Conservation (phyloP, 1,139 yeast genomes). For the Zygosaccharomyces pseudobailii region DNA sequence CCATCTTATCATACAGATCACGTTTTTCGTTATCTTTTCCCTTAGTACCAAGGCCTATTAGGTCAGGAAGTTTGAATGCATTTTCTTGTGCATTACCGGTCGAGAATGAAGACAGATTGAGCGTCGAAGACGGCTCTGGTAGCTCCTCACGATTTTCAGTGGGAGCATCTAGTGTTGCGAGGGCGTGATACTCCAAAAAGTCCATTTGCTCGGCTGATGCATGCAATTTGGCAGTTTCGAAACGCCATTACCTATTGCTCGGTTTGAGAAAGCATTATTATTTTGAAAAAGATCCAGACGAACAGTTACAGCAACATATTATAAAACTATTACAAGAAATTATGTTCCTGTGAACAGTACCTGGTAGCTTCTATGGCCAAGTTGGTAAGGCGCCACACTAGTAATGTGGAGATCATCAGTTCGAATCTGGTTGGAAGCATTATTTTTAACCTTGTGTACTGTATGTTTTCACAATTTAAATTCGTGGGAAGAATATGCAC, state of each 20-base stretch:
- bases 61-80: conserved; percentile 14
- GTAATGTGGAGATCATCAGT: conserved; percentile 36
- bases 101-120: conserved; percentile 16
- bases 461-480: too few species aligned
- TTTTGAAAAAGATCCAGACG: neutral
- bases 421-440: conserved; percentile 35
- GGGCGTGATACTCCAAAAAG: conserved; percentile 30
- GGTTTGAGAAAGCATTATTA: neutral
- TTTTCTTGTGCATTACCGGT: conserved; percentile 7
- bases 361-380: conserved; percentile 33
- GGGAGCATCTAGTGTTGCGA: conserved; percentile 17
- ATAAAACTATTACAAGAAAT: too few species aligned
- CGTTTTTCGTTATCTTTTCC: conserved; percentile 5
- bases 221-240: neutral
- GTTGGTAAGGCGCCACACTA: conserved; percentile 37
- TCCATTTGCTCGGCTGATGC: conserved; percentile 23
- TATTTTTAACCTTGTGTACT: neutral
- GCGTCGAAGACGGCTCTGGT: conserved; percentile 26
- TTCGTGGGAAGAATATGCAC: too few species aligned
- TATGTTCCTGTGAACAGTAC: too few species aligned
- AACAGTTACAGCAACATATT: too few species aligned
- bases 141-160: conserved; percentile 7
- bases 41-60: neutral
- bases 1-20: conserved; percentile 24
- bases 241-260: neutral